These are phyloP conservation scores for Mycosarcoma mackinlayi DNA, from an alignment of 1,284 basidiomycete species.

Conservation along the genomic window DNA sequence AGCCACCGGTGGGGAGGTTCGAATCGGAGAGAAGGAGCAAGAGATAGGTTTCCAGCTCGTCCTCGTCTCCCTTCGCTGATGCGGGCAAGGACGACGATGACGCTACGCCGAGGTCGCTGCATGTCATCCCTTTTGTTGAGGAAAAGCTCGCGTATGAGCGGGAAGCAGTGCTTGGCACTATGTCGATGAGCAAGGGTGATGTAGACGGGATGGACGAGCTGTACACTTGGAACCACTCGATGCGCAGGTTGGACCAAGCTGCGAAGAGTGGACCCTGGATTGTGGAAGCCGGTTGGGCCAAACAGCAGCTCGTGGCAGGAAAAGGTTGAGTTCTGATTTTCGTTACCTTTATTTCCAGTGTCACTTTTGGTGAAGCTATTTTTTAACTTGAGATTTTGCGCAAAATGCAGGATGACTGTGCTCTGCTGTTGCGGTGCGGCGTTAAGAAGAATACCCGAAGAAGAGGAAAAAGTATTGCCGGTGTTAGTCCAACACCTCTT, in stretches of 20 bases:
- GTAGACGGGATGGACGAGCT: too few relatives aligned
- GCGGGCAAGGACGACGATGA: background rate
- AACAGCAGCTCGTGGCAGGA: background rate
- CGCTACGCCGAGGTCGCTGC: background rate
- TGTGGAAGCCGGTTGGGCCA: background rate
- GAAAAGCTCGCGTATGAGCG: too few relatives aligned
- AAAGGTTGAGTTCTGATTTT: background rate
- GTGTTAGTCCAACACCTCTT: background rate
- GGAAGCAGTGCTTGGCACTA: too few relatives aligned
- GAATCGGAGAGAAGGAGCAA: constrained; percentile 63
- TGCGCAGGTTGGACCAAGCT: background rate
- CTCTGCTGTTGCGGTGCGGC: background rate
- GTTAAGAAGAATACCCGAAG: background rate
- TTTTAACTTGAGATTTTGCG: background rate
- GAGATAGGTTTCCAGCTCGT: constrained; percentile 54
- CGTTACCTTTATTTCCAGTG: background rate
- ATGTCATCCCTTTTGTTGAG: too few relatives aligned
- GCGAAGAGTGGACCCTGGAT: background rate
- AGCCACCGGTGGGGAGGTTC: constrained; percentile 75
- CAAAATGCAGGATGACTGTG: background rate
- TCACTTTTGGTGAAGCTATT: constrained; percentile 1
- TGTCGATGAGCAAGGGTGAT: too few relatives aligned
- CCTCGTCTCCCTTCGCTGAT: constrained; percentile 1
- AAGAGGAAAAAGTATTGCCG: constrained; percentile 11
- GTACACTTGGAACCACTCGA: too few relatives aligned